Evolutionary conservation across 2,329 filamentous ascomycete species (phyloP), one percentile per base, ranked within the genome.

Genomic region (Verticillium klebahnii): DNA sequence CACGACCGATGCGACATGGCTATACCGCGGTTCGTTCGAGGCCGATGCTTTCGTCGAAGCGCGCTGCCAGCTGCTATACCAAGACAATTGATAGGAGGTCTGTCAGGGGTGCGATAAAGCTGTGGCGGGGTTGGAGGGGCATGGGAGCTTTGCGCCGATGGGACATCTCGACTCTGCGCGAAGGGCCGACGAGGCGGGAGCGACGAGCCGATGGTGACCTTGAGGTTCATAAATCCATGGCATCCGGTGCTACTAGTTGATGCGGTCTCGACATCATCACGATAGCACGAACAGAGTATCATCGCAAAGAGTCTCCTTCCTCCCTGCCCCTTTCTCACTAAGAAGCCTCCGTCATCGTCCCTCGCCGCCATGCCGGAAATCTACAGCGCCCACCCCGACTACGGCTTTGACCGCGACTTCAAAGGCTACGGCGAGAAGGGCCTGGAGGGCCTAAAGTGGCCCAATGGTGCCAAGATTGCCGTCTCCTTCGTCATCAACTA

Each of bases 401-500:
- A 71, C 54, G 70, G 69, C 17, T 72, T 68, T 63, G 62, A 60
- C 54, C 71, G 71, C n/a, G 69, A 73, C 67, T 73, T 72, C 64
- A 73, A 72, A 56, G 77, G 77, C 1, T 79, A 78, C 56, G 77
- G 77, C 29, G 75, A 78, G 58, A 69, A 73, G 37, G 75, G 75
- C 0, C 69, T 77, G 2, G 52, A 64, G 9, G 65, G 72, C 31
- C 65, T 70, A 7, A 69, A 73, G 57, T 79, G 77, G 77, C 77
- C 77, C 12, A 75, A 77, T 61, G 69, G 71, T 29, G 74, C 75
- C 61, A 75, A 75, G 60, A 78, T 79, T n/a, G 76, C 77, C 17
- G 72, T 80, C 1, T 78, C 76, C 0, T 79, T 80, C 64, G 77
- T 79, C 40, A 74, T 80, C 62, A 80, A 79, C 68, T 79, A 79